Evolutionary conservation across 495 filamentous ascomycete genomes (phyloP).

Genomic region (Aspergillus sclerotiicarbonarius): DNA sequence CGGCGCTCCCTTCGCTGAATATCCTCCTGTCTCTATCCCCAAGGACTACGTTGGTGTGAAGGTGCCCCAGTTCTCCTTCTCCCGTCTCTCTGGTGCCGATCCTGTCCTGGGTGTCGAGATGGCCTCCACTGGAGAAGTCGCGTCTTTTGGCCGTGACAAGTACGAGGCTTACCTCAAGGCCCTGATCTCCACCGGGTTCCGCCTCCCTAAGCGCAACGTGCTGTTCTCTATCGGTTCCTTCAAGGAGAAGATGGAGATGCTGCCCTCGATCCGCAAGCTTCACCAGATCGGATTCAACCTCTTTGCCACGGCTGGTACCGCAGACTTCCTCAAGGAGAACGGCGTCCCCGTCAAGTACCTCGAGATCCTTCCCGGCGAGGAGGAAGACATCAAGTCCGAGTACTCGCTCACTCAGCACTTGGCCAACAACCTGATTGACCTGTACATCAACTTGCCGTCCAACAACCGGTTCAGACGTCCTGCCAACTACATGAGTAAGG

Average conservation of each 20-base stretch:
- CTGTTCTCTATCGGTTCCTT: conserved; percentile 93
- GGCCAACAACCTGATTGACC: conserved; percentile 93
- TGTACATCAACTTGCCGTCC: conserved; percentile 98
- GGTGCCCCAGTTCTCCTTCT: conserved; percentile 98
- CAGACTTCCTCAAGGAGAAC: conserved; percentile 91
- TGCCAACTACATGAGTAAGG: conserved; percentile 97
- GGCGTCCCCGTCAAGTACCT: conserved; percentile 87
- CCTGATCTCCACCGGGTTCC: conserved; percentile 92
- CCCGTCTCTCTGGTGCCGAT: conserved; percentile 90
- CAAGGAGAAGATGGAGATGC: conserved; percentile 96
- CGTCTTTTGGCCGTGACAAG: conserved; percentile 92
- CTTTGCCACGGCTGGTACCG: conserved; percentile 92
- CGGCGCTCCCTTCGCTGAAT: conserved; percentile 74
- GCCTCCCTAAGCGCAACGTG: conserved; percentile 91
- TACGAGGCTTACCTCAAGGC: conserved; percentile 98
- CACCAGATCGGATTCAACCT: conserved; percentile 88
- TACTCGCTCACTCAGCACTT: conserved; percentile 95
- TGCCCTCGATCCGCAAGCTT: conserved; percentile 87
- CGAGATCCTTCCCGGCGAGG: conserved; percentile 69
- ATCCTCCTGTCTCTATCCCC: conserved; percentile 72
- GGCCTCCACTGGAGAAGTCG: conserved; percentile 98
- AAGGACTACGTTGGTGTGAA: conserved; percentile 91
- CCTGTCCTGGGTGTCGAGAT: conserved; percentile 97
- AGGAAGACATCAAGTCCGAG: conserved; percentile 85
- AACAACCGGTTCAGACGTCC: conserved; percentile 93